A percentile compares a stretch with the other conserved stretches of the same genome.
Conservation (phyloP, 2,329 filamentous ascomycete species). For the Camillea tinctor region DNA sequence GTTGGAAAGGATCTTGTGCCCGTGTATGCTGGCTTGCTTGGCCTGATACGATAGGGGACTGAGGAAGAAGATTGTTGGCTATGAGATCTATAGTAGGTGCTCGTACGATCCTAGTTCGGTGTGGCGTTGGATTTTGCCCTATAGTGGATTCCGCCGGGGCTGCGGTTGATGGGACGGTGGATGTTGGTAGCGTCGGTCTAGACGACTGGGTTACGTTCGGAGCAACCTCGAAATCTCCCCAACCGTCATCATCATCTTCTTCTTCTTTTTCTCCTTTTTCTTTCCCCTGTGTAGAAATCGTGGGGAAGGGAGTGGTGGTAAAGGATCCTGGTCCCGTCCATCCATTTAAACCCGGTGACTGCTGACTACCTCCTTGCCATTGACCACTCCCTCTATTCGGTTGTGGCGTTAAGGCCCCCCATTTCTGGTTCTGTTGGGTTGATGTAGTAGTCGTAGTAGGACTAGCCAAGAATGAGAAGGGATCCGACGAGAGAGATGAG, state of each 20-base stretch:
- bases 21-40: slow-evolving; percentile 9
- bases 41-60: slow-evolving; percentile 9
- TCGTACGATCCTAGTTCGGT: slow-evolving; percentile 37
- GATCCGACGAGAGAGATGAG: slow-evolving; percentile 11
- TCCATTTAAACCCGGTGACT: slow-evolving; percentile 12
- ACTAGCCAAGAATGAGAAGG: slow-evolving; percentile 20
- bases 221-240: slow-evolving; percentile 67
- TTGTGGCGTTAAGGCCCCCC: slow-evolving; percentile 17
- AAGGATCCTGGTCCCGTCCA: slow-evolving; percentile 11
- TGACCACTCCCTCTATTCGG: slow-evolving; percentile 11
- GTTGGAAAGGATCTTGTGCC: slow-evolving; percentile 7
- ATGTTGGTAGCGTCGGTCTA: slow-evolving; percentile 17
- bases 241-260: slow-evolving; percentile 60
- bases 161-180: background rate
- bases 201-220: slow-evolving; percentile 30
- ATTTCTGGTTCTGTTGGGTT: slow-evolving; percentile 27
- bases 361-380: slow-evolving; percentile 29
- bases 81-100: slow-evolving; percentile 54
- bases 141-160: slow-evolving; percentile 4
- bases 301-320: slow-evolving; percentile 5
- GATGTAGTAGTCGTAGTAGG: slow-evolving; percentile 3
- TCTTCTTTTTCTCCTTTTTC: slow-evolving; percentile 50
- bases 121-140: slow-evolving; percentile 10
- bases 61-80: slow-evolving; percentile 46
- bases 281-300: slow-evolving; percentile 16